Evolutionary conservation across 805 yeast species (phyloP), one percentile per base, ranked within the genome.

Genomic region (Starmerella vaccinii): DNA sequence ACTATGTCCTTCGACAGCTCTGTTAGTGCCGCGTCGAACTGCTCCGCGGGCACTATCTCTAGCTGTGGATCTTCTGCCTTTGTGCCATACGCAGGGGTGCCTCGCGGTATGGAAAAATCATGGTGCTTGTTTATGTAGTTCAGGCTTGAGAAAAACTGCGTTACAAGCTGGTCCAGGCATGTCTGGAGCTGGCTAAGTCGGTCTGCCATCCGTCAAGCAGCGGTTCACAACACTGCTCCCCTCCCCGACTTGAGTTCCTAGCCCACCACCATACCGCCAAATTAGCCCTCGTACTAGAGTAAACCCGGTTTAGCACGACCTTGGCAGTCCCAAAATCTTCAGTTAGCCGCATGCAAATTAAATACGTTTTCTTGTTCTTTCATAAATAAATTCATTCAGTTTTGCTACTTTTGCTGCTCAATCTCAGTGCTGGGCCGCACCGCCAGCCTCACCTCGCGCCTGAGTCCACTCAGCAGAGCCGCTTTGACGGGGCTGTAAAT

Each of bases 131-230:
- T 95, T 5, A 87, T 52, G 49, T 62, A 61, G 53, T 62, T 61
- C 26, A 67, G 55, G 16, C 67, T 60, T 49, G 69, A 65, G 55
- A 65, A 67, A 47, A 63, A 64, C 58, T 67, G 70, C 24, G 62
- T 61, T 18, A 66, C 60, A 37, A 67, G 65, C 64, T 66, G 88
- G 65, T 89, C 97, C 33, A 89, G 71, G 59, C 96, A 86, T 41
- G 84, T 75, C 61, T 89, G 97, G 22, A 89, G 74, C 64, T 89
- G 97, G 2, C 96, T 86, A 33, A 89, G 71, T 62, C 96, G 73
- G 67, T 89, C 97, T 0, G 57, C 38, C 58, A 55, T 55, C 22
- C 32, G n/a, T n/a, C n/a, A n/a, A n/a, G n/a, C n/a, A n/a, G n/a
- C n/a, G n/a, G n/a, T n/a, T n/a, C n/a, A n/a, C n/a, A n/a, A n/a